A percentile compares a stretch with the other conserved stretches of the same genome.
phyloP scores from a whole-genome alignment of 2,329 filamentous ascomycete genomes.

The Lecanicillium sp. region DNA sequence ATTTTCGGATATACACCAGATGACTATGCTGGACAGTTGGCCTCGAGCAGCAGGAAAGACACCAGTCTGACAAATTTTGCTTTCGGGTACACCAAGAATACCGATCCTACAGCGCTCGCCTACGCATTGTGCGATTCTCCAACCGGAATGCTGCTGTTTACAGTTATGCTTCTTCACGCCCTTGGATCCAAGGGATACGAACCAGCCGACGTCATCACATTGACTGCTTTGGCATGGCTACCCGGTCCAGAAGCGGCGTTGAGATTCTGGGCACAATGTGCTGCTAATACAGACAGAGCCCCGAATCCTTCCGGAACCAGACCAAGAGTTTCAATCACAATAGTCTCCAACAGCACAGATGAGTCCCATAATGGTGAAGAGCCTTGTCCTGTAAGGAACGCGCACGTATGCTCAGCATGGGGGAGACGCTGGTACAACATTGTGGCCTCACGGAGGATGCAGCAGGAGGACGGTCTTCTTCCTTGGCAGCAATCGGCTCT shows the following conservation, averaged over 20 bases:
- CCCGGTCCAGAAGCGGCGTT: slow-evolving; percentile 56
- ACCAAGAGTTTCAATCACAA: slow-evolving; percentile 33
- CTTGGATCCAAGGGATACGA: slow-evolving; percentile 34
- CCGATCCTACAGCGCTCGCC: slow-evolving; percentile 46
- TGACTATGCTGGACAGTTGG: slow-evolving; percentile 34
- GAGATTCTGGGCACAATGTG: slow-evolving; percentile 45
- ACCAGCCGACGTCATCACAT: slow-evolving; percentile 48
- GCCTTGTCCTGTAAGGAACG: slow-evolving; percentile 16
- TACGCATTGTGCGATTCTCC: slow-evolving; percentile 58
- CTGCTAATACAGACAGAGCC: slow-evolving; percentile 11
- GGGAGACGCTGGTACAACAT: slow-evolving; percentile 35
- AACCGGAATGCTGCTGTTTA: slow-evolving; percentile 47
- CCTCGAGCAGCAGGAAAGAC: slow-evolving; percentile 9
- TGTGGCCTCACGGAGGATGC: slow-evolving; percentile 29
- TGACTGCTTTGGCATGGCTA: slow-evolving; percentile 57
- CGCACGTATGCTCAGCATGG: slow-evolving; percentile 43
- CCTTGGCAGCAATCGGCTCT: slow-evolving; percentile 41
- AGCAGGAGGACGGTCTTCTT: slow-evolving; percentile 35
- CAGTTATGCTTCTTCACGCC: slow-evolving; percentile 38
- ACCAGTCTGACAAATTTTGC: slow-evolving; percentile 15
- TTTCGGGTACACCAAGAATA: too few species aligned
- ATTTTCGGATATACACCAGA: slow-evolving; percentile 49
- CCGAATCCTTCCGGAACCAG: too few species aligned
- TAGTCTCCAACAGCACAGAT: too few species aligned
- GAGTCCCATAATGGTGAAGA: slow-evolving; percentile 10